These are phyloP conservation scores for Myxozyma neglecta DNA, from an alignment of 805 yeast genomes.

Conservation along the genomic window DNA sequence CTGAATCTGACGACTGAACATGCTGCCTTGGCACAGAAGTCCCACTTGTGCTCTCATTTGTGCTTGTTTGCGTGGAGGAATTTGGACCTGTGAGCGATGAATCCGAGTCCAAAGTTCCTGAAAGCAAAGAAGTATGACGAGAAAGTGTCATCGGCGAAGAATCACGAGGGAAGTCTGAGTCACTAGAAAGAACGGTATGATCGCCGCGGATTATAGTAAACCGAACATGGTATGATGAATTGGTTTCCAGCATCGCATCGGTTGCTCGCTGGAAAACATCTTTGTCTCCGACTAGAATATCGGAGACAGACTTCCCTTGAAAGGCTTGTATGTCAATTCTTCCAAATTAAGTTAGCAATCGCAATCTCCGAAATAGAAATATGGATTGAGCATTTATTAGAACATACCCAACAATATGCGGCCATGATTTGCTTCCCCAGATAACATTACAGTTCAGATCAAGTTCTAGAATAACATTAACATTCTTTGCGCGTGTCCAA, in stretches of 20 bases:
- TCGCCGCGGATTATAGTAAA: constrained; percentile 29
- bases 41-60: not conserved
- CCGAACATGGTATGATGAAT: constrained; percentile 31
- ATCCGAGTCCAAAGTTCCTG: not conserved
- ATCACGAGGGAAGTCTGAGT: constrained; percentile 7
- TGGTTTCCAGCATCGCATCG: constrained; percentile 39
- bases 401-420: constrained; percentile 60
- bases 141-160: not conserved
- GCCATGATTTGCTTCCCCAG: constrained; percentile 78
- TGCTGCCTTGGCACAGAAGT: not conserved
- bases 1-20: no score
- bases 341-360: not conserved
- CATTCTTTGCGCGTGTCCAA: constrained; percentile 26
- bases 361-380: not conserved
- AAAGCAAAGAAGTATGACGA: not conserved
- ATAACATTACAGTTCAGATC: constrained; percentile 76
- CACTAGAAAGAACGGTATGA: constrained; percentile 25
- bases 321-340: constrained; percentile 22
- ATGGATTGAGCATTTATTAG: not conserved
- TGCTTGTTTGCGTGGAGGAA: constrained; percentile 6
- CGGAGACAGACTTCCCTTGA: constrained; percentile 33
- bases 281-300: constrained; percentile 34
- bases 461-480: constrained; percentile 76
- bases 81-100: constrained; percentile 14
- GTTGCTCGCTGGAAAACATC: constrained; percentile 39